A percentile compares a stretch with the other conserved stretches of the same genome.
These are phyloP conservation scores for Purpureocillium takamizusanense DNA, from an alignment of 2,329 filamentous ascomycete genomes.

Conservation along the genomic window DNA sequence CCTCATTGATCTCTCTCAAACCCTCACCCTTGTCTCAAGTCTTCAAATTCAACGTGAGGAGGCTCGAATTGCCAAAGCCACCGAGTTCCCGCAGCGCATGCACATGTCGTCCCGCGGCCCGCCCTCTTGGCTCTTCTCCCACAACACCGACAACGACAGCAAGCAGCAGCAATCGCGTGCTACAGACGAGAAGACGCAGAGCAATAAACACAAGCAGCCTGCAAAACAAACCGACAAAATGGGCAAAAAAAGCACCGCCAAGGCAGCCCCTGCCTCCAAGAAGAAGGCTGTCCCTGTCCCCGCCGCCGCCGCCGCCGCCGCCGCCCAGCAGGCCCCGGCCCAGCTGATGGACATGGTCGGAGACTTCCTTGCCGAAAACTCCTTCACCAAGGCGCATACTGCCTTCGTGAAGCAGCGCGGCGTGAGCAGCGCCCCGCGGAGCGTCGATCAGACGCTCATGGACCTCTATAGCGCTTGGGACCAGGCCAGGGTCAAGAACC, in stretches of 20 bases:
- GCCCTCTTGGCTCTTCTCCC: conserved; percentile 35
- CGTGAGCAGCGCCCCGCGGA: conserved; percentile 24
- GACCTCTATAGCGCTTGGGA: conserved; percentile 43
- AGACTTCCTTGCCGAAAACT: conserved; percentile 55
- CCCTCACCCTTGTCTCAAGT: conserved; percentile 4
- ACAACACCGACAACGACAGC: conserved; percentile 20
- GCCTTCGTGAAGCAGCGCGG: conserved; percentile 55
- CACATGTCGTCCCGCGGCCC: conserved; percentile 23
- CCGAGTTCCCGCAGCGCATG: neutral
- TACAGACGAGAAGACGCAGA: neutral
- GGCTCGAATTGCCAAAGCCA: neutral
- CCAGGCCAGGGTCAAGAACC: conserved; percentile 19
- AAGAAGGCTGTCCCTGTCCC: too few relatives aligned
- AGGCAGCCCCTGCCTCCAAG: conserved; percentile 10
- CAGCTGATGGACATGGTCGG: conserved; percentile 60
- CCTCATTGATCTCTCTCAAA: conserved; percentile 1
- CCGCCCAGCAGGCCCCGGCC: conserved; percentile 33
- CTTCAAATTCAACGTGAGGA: neutral
- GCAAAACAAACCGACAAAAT: conserved; percentile 15
- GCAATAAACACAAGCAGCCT: conserved; percentile 5
- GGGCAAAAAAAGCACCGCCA: conserved; percentile 24
- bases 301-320: conserved; percentile 7
- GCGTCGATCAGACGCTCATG: conserved; percentile 31
- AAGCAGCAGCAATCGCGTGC: too few relatives aligned
- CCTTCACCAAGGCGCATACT: conserved; percentile 51